These are phyloP conservation scores for Tetrapyrgos nigripes DNA, from an alignment of 1,284 basidiomycete genomes.

Conservation along the genomic window DNA sequence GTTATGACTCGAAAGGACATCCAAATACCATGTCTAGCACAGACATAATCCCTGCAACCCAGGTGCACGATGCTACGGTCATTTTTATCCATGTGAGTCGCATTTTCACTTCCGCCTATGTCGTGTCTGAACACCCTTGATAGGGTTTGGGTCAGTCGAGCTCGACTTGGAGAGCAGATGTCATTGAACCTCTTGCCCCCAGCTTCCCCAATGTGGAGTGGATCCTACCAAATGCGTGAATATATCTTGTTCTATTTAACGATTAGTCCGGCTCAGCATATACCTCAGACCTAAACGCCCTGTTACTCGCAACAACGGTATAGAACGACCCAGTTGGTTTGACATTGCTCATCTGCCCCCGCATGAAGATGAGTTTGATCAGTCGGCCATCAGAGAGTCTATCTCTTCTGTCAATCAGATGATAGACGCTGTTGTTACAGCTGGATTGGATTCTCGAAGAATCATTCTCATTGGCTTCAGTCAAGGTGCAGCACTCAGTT, in stretches of 20 bases:
- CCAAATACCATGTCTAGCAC: not conserved
- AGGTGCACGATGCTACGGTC: slow-evolving; percentile 33
- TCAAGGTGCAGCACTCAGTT: slow-evolving; percentile 48
- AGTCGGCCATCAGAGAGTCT: slow-evolving; percentile 41
- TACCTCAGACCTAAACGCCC: slow-evolving; percentile 30
- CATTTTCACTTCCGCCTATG: not conserved
- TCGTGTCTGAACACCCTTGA: not conserved
- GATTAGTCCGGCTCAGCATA: slow-evolving; percentile 17
- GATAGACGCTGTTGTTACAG: slow-evolving; percentile 45
- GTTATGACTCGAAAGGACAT: not conserved
- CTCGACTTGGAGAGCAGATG: slow-evolving; percentile 38
- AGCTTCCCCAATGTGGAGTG: slow-evolving; percentile 47
- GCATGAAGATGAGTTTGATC: slow-evolving; percentile 43
- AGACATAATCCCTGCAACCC: slow-evolving; percentile 7
- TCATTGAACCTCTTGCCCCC: slow-evolving; percentile 38
- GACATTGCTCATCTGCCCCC: slow-evolving; percentile 48
- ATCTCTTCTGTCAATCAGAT: slow-evolving; percentile 43
- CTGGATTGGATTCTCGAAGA: slow-evolving; percentile 40
- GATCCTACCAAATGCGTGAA: slow-evolving; percentile 52
- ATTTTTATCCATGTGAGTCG: slow-evolving; percentile 44
- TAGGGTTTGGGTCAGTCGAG: slow-evolving; percentile 49
- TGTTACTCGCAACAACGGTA: slow-evolving; percentile 39
- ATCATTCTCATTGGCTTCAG: slow-evolving; percentile 52
- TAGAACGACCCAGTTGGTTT: slow-evolving; percentile 51
- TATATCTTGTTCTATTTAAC: not conserved